Conservation (phyloP, 176 grass and related monocot species). For the Raddia distichophylla region DNA sequence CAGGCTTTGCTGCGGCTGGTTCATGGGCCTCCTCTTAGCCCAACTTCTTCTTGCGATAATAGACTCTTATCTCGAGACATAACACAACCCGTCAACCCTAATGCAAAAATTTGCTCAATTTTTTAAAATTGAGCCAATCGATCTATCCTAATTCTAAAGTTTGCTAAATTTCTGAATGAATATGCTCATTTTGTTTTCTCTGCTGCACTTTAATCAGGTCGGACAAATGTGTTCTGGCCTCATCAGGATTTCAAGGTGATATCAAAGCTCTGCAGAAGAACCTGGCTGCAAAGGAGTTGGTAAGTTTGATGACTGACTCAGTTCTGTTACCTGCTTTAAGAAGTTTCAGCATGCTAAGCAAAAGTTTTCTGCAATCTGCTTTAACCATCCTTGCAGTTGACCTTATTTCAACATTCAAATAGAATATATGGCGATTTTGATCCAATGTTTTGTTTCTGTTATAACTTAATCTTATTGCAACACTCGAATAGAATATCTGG, state of each 20-base stretch:
- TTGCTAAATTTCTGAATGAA: background rate
- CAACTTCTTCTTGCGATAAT: too few relatives aligned
- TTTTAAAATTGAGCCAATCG: too few relatives aligned
- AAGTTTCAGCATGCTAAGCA: background rate
- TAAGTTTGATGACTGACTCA: slow-evolving; percentile 25
- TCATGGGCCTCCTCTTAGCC: too few relatives aligned
- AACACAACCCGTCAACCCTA: too few relatives aligned
- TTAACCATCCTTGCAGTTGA: background rate
- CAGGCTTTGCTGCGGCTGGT: too few relatives aligned
- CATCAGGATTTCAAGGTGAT: slow-evolving; percentile 96
- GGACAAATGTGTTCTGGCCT: slow-evolving; percentile 77
- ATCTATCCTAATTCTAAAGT: background rate
- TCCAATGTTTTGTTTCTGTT: too few relatives aligned
- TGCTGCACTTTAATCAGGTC: slow-evolving; percentile 34
- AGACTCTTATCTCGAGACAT: too few relatives aligned
- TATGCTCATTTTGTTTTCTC: slow-evolving; percentile 13
- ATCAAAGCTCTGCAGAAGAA: slow-evolving; percentile 81
- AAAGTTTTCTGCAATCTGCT: too few relatives aligned
- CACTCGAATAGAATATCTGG: background rate
- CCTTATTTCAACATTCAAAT: background rate
- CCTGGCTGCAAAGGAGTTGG: slow-evolving; percentile 76
- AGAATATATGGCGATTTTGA: background rate
- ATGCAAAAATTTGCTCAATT: too few relatives aligned
- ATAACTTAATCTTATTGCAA: background rate
- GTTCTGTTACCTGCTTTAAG: background rate